Evolutionary conservation across 768 basidiomycete genomes (phyloP), one percentile per base, ranked within the genome.

Genomic region (Rhodotorula sphaerocarpa): DNA sequence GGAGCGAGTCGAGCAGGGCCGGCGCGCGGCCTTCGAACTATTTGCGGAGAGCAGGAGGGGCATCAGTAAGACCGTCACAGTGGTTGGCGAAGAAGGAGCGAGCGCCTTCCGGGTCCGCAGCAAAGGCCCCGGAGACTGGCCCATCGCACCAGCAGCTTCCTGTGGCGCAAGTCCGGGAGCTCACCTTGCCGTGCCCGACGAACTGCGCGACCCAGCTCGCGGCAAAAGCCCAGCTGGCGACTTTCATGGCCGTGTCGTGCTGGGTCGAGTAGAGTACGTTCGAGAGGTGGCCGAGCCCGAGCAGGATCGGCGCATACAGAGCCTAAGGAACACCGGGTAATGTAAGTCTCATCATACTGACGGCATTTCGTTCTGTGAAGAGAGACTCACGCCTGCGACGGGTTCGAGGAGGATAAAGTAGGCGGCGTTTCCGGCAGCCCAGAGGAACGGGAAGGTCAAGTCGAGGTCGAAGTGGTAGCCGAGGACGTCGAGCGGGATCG

Each of bases 191-290:
- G 74, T 97, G 92, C 14, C 90, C 90, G 45, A 86, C 67, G 76
- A 97, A 92, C 74, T 97, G 93, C 7, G 83, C 83, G 52, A 91
- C 79, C 93, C 93, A 97, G n/a, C 81, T 82, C n/a, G 80, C 72
- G 28, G 75, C 79, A 70, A 90, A 86, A 0, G 90, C 67, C 7
- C 79, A 65, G 31, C 75, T 75, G 0, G 86, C 88, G 44, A 80
- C 73, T 18, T 76, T 77, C 46, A 86, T 74, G 46, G 82, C 79
- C n/a, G 80, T 78, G 2, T 82, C 65, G 28, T 71, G 75, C 50
- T 79, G 77, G 33, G 82, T 74, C 7, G 76, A 71, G 74, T 84
- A 85, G 0, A 87, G 83, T 3, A 84, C 87, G 14, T 90, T 86
- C 0, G 83, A 83, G 31, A 90, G 74, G 51, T 88, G 60, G 23